Conservation (phyloP, 345 rosid genomes). For the Citropsis articulata region DNA sequence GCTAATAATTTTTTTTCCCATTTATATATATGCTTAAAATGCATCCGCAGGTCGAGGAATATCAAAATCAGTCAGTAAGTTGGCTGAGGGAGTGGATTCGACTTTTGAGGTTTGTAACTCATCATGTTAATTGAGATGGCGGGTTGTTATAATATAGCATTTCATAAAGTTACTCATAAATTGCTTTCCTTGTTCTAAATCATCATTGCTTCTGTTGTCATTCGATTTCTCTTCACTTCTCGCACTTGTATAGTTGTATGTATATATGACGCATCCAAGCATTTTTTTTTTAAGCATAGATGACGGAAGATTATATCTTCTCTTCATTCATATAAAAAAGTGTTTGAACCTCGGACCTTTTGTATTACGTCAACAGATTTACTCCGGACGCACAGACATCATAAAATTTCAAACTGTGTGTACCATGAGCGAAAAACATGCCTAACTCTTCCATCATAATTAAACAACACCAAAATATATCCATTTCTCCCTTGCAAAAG, state of each 20-base stretch:
- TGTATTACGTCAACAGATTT: too few relatives aligned
- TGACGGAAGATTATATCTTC: too few relatives aligned
- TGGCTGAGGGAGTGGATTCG: slow-evolving; percentile 23
- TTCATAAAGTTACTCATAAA: not conserved
- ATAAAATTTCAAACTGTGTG: too few relatives aligned
- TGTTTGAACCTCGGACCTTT: too few relatives aligned
- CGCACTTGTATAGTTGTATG: not conserved
- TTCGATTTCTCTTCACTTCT: not conserved
- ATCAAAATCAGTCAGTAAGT: slow-evolving; percentile 27
- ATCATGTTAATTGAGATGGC: not conserved
- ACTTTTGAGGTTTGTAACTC: slow-evolving; percentile 31
- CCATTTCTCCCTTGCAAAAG: slow-evolving; percentile 6
- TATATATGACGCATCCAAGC: too few relatives aligned
- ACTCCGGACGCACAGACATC: not conserved
- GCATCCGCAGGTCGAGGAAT: slow-evolving; percentile 37
- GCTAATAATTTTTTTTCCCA: not conserved
- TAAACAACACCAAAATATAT: not conserved
- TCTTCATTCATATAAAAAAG: too few relatives aligned
- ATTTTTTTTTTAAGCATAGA: too few relatives aligned
- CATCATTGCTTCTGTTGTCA: not conserved
- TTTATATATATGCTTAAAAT: not conserved
- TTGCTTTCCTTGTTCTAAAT: not conserved
- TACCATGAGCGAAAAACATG: not conserved
- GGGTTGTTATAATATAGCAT: not conserved
- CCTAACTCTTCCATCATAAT: not conserved